Evolutionary conservation across 768 basidiomycete species (phyloP), one percentile per base, ranked within the genome.

Genomic region (Agaricus bisporus): DNA sequence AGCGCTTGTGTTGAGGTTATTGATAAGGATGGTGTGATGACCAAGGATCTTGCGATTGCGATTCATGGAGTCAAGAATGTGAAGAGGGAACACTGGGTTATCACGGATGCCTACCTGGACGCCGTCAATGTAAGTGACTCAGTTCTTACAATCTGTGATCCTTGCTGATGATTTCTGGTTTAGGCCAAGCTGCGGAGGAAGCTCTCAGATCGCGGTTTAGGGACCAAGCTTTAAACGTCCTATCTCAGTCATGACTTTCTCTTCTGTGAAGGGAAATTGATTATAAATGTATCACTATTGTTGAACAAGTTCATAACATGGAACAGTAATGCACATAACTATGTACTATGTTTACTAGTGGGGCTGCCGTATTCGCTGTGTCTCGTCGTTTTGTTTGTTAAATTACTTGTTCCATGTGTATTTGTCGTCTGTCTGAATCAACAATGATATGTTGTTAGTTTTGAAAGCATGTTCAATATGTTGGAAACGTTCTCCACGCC

Each of bases 51-150:
- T 46, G 95, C 95, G 28, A 76, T 98, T 20, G 86, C 92, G 1
- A 97, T 98, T 65, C 86, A 98, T 62, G 95, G 95, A 36, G 8
- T 32, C 2, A 88, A 88, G 77, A 68, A 81, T 58, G 83, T 95
- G 90, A 83, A 86, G 75, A 78, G 95, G 61, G 92, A 94, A 62
- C 89, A 98, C 70, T 98, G 94, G 91, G 95, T 97, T n/a, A 71
- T 93, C 22, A 98, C 94, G 3, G 84, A 91, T 67, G 88, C 79
- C 42, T 97, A 95, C 66, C 86, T 97, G 91, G 91, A 95, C 70
- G 81, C 85, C 47, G 93, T 95, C 45, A 91, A 92, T 65, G 91
- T 91, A 60, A 68, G 82, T 75, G 41, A 9, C 32, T 22, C 44
- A 41, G n/a, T n/a, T 55, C 51, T 15, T 25, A 6, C 11, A 59